Conservation (phyloP, 306 rosid species). For the Ormosia semicastrata region DNA sequence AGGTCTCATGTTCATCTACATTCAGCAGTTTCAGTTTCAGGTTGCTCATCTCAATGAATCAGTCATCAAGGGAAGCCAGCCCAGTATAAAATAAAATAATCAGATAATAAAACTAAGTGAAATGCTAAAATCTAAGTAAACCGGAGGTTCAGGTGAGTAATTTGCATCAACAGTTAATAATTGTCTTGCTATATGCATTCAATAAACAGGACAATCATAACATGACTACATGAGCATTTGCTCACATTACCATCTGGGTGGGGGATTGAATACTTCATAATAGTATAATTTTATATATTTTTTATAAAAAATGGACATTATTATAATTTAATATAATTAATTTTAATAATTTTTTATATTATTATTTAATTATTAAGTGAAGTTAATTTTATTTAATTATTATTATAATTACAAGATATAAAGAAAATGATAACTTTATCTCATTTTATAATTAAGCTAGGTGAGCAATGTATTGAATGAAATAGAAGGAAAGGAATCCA, state of each 20-base stretch:
- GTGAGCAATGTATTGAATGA: too few relatives aligned
- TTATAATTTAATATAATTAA: too few relatives aligned
- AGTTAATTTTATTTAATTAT: too few relatives aligned
- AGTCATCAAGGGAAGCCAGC: background rate
- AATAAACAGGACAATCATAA: background rate
- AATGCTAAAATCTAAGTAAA: background rate
- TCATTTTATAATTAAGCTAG: too few relatives aligned
- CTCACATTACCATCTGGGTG: background rate
- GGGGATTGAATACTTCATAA: background rate
- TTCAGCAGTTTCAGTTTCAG: background rate
- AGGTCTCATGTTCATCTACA: background rate
- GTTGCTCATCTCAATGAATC: background rate
- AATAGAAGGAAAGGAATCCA: too few relatives aligned
- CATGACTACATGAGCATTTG: background rate
- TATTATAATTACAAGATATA: too few relatives aligned
- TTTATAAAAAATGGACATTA: too few relatives aligned
- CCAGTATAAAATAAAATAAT: background rate
- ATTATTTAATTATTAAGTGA: too few relatives aligned
- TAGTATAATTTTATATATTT: too few relatives aligned
- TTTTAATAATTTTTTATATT: too few relatives aligned
- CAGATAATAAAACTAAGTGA: background rate
- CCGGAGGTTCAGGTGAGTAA: background rate
- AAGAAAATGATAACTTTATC: too few relatives aligned
- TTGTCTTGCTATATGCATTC: background rate
- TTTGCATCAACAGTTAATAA: background rate